These are phyloP conservation scores for Ceratocystis ficicola DNA, from an alignment of 2,329 filamentous ascomycete genomes.

Conservation along the genomic window DNA sequence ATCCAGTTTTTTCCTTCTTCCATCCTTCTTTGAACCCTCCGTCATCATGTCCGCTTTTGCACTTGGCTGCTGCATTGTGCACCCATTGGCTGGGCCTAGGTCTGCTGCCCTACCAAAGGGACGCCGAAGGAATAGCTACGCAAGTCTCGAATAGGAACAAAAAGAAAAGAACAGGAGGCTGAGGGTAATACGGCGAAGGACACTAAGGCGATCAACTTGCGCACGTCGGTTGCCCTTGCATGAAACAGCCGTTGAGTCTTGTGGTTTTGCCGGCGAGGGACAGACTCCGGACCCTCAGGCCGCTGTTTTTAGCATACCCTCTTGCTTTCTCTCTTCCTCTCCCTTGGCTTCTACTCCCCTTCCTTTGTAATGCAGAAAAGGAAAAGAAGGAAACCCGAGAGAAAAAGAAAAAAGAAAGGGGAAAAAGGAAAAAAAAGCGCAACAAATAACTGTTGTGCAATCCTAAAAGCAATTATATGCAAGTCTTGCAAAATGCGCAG, in stretches of 20 bases:
- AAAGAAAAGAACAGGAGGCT: background rate
- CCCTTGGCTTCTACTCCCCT: background rate
- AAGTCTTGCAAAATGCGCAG: background rate
- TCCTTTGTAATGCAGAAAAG: background rate
- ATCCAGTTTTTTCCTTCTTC: background rate
- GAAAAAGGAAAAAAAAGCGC: background rate
- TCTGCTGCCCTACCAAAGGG: conserved; percentile 1
- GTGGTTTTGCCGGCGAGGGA: background rate
- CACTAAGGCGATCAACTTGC: background rate
- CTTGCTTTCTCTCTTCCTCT: background rate
- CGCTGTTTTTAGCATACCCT: background rate
- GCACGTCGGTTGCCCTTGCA: background rate
- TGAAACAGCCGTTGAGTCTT: background rate
- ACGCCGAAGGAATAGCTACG: background rate
- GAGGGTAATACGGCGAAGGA: background rate
- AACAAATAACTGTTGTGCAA: background rate
- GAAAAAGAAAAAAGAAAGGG: background rate
- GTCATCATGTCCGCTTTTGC: background rate
- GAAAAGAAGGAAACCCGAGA: background rate
- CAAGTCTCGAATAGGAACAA: background rate
- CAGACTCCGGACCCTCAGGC: background rate
- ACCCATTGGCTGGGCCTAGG: background rate
- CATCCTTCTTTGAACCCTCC: background rate
- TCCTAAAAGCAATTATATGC: background rate
- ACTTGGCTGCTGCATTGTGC: background rate